These are phyloP conservation scores for Plasmodium sp. DNA, from an alignment of 169 alveolate genomes.

Conservation along the genomic window DNA sequence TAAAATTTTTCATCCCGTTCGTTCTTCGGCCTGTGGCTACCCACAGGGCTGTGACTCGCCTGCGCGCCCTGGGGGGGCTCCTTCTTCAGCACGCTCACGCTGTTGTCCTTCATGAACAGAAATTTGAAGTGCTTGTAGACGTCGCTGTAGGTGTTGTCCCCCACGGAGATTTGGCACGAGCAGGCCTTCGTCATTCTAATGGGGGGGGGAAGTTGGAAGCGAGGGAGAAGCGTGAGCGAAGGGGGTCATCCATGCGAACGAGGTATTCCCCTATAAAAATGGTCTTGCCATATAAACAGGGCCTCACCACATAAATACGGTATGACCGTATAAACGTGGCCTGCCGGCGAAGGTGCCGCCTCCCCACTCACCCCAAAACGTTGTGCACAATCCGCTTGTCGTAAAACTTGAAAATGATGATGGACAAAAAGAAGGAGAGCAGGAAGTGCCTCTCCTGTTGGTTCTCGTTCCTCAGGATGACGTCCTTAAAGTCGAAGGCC, in stretches of 20 bases:
- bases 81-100: conserved; percentile 1
- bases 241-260: not conserved
- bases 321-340: not conserved
- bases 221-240: not conserved
- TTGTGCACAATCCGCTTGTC: conserved; percentile 52
- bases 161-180: conserved; percentile 26
- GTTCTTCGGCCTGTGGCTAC: not conserved
- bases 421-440: conserved; percentile 41
- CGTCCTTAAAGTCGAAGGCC: conserved; percentile 24
- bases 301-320: no score
- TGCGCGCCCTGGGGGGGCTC: not conserved
- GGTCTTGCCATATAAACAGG: no score
- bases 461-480: conserved; percentile 21
- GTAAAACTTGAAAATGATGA: conserved; percentile 61
- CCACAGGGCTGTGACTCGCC: not conserved
- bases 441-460: conserved; percentile 24
- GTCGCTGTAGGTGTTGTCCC: not conserved
- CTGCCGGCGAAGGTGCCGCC: not conserved
- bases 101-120: conserved; percentile 23
- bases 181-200: conserved; percentile 49
- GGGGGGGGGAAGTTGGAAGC: not conserved
- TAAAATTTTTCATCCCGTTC: not conserved
- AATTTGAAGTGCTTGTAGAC: conserved; percentile 34
- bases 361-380: conserved; percentile 14
- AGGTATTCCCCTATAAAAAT: no score